Conservation (phyloP, 495 filamentous ascomycete species). For the Neurospora cerealis region DNA sequence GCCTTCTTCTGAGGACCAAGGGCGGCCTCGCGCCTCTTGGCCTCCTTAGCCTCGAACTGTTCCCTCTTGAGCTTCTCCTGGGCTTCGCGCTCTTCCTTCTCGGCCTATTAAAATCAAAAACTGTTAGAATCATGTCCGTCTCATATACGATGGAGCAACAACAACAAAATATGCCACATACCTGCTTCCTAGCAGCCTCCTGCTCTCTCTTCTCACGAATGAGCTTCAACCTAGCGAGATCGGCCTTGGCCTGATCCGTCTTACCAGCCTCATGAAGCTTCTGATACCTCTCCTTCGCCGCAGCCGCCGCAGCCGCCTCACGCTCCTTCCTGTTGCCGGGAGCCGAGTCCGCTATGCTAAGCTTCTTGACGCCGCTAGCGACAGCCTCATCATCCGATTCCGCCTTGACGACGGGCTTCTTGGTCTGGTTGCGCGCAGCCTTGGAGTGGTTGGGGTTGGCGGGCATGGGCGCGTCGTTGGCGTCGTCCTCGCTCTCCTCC, state of each 20-base stretch:
- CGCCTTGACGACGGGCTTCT: constrained; percentile 23
- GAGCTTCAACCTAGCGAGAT: constrained; percentile 69
- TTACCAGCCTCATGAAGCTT: constrained; percentile 94
- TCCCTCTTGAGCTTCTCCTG: constrained; percentile 40
- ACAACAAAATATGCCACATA: constrained; percentile 13
- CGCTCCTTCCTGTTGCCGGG: constrained; percentile 61
- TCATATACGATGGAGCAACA: neutral
- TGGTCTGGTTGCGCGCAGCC: constrained; percentile 47
- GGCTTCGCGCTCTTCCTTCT: constrained; percentile 65
- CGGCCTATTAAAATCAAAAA: constrained; percentile 30
- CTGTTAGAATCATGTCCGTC: neutral
- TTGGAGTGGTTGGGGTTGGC: constrained; percentile 86
- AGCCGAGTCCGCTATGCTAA: constrained; percentile 27
- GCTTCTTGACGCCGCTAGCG: constrained; percentile 34
- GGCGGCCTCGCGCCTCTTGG: constrained; percentile 58
- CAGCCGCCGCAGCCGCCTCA: constrained; percentile 78
- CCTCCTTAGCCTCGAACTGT: constrained; percentile 43
- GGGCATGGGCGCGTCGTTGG: constrained; percentile 50
- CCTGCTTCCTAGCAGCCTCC: constrained; percentile 54
- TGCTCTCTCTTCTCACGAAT: constrained; percentile 81
- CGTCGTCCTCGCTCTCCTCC: constrained; percentile 45
- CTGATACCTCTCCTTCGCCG: constrained; percentile 81
- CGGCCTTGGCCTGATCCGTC: constrained; percentile 92
- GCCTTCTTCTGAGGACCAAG: constrained; percentile 23
- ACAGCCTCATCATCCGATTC: constrained; percentile 29